These are phyloP conservation scores for Nemania diffusa DNA, from an alignment of 2,329 filamentous ascomycete genomes.

Conservation along the genomic window DNA sequence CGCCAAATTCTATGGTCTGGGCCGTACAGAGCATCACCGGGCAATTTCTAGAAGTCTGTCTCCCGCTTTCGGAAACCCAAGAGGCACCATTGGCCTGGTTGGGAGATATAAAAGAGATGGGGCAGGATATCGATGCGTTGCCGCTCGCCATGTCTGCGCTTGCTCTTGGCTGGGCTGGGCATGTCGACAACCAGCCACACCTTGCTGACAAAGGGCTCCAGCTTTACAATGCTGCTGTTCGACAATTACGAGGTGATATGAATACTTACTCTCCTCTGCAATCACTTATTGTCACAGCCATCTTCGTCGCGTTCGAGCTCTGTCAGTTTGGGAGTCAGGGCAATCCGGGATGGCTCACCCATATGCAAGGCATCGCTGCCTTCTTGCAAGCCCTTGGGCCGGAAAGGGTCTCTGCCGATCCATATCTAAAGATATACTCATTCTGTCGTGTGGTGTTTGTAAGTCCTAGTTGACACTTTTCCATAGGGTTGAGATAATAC, in stretches of 20 bases:
- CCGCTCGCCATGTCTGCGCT: constrained; percentile 40
- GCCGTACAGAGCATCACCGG: constrained; percentile 34
- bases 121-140: constrained; percentile 36
- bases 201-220: constrained; percentile 38
- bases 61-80: constrained; percentile 28
- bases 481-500: no score
- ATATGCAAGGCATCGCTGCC: constrained; percentile 37
- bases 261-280: constrained; percentile 30
- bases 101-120: constrained; percentile 30
- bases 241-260: constrained; percentile 36
- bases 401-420: constrained; percentile 33
- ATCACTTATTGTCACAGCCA: constrained; percentile 34
- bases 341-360: constrained; percentile 38
- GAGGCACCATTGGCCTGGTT: constrained; percentile 39
- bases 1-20: constrained; percentile 26
- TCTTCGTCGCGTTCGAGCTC: constrained; percentile 39
- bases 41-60: constrained; percentile 35
- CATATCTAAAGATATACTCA: constrained; percentile 35
- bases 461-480: not conserved
- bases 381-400: constrained; percentile 35
- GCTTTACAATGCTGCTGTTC: constrained; percentile 38
- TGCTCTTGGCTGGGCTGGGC: constrained; percentile 40
- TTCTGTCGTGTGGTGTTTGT: constrained; percentile 40
- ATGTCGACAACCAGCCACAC: constrained; percentile 24
- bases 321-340: constrained; percentile 39